Percentiles rank a stretch among this genome's conserved stretches.
These are phyloP conservation scores for Nectriaceae sp. DNA, from an alignment of 2,329 filamentous ascomycete genomes.

Conservation along the genomic window DNA sequence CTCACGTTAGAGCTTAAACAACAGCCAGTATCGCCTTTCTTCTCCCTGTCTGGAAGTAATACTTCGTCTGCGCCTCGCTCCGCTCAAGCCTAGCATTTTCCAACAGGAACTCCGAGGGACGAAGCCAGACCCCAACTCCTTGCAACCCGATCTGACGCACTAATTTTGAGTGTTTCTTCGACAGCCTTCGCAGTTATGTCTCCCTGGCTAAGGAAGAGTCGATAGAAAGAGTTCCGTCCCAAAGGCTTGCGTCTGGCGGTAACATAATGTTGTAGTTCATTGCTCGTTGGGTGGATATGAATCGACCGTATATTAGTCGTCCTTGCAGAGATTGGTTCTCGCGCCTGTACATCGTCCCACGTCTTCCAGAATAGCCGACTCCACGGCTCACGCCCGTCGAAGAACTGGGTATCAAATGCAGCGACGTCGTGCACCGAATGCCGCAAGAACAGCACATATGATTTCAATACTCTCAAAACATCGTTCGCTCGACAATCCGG, in stretches of 20 bases:
- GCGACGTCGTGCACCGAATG: constrained; percentile 17
- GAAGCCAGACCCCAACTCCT: constrained; percentile 24
- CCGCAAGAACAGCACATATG: constrained; percentile 33
- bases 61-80: constrained; percentile 13
- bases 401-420: constrained; percentile 29
- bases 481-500: constrained; percentile 36
- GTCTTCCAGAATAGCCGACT: constrained; percentile 30
- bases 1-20: too few species aligned
- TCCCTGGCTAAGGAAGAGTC: constrained; percentile 13
- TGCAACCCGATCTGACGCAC: constrained; percentile 24
- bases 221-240: constrained; percentile 6
- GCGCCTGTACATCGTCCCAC: constrained; percentile 6
- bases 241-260: neutral
- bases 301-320: constrained; percentile 6
- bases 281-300: neutral
- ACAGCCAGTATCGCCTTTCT: too few species aligned
- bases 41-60: constrained; percentile 16
- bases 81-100: constrained; percentile 4
- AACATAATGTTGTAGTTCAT: neutral
- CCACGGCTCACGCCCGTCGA: constrained; percentile 22
- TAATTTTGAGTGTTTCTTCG: constrained; percentile 19
- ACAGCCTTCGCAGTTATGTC: constrained; percentile 10
- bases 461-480: constrained; percentile 31
- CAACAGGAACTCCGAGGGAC: constrained; percentile 24
- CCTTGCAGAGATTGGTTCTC: constrained; percentile 4